Conservation (phyloP, 768 basidiomycete genomes). For the Collybia sp. region DNA sequence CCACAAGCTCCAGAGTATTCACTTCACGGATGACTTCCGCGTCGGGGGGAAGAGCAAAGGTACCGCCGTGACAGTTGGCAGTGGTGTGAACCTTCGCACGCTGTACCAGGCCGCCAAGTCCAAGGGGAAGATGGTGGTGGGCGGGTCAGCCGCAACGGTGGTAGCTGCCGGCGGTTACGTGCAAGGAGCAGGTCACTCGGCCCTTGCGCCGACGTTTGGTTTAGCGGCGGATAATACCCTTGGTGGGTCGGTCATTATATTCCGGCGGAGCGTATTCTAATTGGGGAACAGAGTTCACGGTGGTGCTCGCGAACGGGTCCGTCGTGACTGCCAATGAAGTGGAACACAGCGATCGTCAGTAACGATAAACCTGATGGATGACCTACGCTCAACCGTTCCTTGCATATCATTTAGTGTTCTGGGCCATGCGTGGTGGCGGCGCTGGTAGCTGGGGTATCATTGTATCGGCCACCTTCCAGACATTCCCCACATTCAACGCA, state of each 20-base stretch:
- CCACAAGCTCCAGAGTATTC: conserved; percentile 18
- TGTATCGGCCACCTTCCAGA: conserved; percentile 27
- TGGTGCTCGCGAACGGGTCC: conserved; percentile 33
- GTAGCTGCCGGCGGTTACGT: conserved; percentile 26
- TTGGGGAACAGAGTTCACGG: conserved; percentile 29
- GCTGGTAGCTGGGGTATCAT: conserved; percentile 37
- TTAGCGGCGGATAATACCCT: conserved; percentile 17
- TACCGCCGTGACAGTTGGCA: conserved; percentile 20
- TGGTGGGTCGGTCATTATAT: conserved; percentile 16
- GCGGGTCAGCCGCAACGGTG: conserved; percentile 21
- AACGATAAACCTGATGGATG: conserved; percentile 17
- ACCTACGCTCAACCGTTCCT: not conserved
- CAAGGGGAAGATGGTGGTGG: conserved; percentile 18
- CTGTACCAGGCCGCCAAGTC: conserved; percentile 16
- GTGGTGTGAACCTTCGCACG: conserved; percentile 16
- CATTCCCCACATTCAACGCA: conserved; percentile 26
- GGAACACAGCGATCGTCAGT: conserved; percentile 27
- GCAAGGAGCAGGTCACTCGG: conserved; percentile 28
- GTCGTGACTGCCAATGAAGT: conserved; percentile 28
- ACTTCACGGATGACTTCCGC: conserved; percentile 13
- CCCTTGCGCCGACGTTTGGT: conserved; percentile 19
- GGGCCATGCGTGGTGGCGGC: conserved; percentile 40
- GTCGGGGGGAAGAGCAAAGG: conserved; percentile 15
- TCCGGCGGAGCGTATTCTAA: conserved; percentile 32
- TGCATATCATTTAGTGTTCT: conserved; percentile 25